Conservation (phyloP, 768 basidiomycete species). For the Tephrocybe sp. region DNA sequence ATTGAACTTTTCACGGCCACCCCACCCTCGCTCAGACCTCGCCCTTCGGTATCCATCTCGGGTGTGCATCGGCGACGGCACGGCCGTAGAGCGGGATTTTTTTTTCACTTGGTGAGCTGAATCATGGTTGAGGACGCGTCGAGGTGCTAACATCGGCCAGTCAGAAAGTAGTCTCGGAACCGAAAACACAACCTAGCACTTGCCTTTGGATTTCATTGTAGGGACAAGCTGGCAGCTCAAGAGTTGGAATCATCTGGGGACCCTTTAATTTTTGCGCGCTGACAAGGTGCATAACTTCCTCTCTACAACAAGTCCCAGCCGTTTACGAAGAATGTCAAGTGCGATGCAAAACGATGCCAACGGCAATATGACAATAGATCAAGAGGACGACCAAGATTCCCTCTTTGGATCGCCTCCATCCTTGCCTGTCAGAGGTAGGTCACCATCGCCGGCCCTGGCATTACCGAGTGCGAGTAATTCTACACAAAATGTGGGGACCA, state of each 20-base stretch:
- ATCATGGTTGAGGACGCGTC: no score
- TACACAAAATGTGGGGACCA: slow-evolving; percentile 93
- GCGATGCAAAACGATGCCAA: slow-evolving; percentile 20
- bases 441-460: slow-evolving; percentile 60
- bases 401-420: slow-evolving; percentile 84
- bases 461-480: slow-evolving; percentile 49
- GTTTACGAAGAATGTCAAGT: slow-evolving; percentile 15
- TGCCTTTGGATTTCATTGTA: background rate
- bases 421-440: slow-evolving; percentile 72
- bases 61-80: no score
- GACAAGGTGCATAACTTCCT: slow-evolving; percentile 16
- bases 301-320: background rate
- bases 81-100: no score
- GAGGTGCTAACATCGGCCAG: no score
- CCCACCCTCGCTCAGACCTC: background rate
- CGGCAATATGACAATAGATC: slow-evolving; percentile 7
- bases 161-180: no score
- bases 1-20: background rate
- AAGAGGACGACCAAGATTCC: slow-evolving; percentile 60
- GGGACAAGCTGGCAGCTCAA: slow-evolving; percentile 3
- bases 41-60: no score
- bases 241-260: background rate
- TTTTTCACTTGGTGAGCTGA: no score
- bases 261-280: slow-evolving; percentile 8
- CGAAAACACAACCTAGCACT: background rate